Percentiles rank a stretch among this genome's conserved stretches.
phyloP scores from a whole-genome alignment of 73 alveolate species.

The Halteria grandinella region DNA sequence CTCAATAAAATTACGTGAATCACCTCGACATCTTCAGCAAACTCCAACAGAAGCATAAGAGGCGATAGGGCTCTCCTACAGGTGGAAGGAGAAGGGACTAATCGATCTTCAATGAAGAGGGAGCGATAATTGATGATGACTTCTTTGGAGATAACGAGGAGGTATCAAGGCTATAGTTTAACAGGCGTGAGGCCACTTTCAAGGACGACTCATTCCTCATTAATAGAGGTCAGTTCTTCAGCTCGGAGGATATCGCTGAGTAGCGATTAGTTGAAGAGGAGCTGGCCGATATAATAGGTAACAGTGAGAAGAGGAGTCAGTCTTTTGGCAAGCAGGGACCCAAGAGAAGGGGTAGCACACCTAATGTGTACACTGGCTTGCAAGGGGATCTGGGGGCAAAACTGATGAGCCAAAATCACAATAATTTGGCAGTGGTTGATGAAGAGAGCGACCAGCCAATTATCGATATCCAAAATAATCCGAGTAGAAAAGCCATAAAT shows the following conservation, averaged over 20 bases:
- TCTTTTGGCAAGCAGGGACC: background rate
- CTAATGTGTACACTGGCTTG: background rate
- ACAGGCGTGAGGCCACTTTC: background rate
- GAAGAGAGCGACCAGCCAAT: no score
- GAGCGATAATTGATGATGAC: background rate
- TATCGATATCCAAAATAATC: background rate
- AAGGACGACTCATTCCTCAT: conserved; percentile 6
- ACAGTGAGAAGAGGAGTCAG: background rate
- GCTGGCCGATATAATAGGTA: background rate
- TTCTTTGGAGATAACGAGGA: background rate
- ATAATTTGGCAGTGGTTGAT: no score
- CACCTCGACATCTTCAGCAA: background rate
- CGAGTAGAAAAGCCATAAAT: background rate
- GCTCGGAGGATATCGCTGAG: background rate
- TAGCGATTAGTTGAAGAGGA: background rate
- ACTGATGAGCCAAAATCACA: no score
- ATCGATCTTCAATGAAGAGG: background rate
- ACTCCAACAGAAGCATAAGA: background rate
- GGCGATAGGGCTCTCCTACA: background rate
- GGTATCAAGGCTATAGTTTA: background rate
- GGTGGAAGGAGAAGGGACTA: background rate
- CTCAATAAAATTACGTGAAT: background rate
- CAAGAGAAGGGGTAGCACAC: background rate
- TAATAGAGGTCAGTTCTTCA: background rate
- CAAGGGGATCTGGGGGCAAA: background rate